These are phyloP conservation scores for Dentiscutata heterogama DNA, from an alignment of 371 early-diverging fungal genomes.

Conservation along the genomic window DNA sequence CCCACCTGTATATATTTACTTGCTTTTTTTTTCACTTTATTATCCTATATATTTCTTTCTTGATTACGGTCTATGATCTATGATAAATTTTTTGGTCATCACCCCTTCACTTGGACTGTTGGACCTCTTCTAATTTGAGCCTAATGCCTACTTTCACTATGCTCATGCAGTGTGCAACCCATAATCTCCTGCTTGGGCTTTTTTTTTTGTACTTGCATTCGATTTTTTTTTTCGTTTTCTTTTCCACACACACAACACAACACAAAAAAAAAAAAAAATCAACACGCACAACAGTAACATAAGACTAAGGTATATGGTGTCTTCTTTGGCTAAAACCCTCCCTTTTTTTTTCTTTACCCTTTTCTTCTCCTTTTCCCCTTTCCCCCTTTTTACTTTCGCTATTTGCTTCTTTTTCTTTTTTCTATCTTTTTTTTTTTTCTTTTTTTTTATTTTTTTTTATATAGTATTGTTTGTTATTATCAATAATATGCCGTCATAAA, in stretches of 20 bases:
- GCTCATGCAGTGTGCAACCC: not conserved
- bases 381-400: not conserved
- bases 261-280: not conserved
- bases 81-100: no score
- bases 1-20: no score
- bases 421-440: not conserved
- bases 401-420: not conserved
- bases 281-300: not conserved
- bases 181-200: slow-evolving; percentile 12
- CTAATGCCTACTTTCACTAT: no score
- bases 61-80: not conserved
- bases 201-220: slow-evolving; percentile 9
- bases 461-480: not conserved
- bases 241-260: not conserved
- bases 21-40: not conserved
- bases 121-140: no score
- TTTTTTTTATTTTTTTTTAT: slow-evolving; percentile 5
- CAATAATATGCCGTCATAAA: slow-evolving; percentile 8
- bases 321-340: not conserved
- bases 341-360: not conserved
- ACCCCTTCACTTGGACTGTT: no score
- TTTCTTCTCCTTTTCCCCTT: slow-evolving; percentile 13
- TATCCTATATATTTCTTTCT: not conserved
- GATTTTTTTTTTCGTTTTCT: not conserved
- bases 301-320: not conserved